Base-by-base conservation (phyloP, 805 yeast species). In the Torulaspora gathmanii region DNA sequence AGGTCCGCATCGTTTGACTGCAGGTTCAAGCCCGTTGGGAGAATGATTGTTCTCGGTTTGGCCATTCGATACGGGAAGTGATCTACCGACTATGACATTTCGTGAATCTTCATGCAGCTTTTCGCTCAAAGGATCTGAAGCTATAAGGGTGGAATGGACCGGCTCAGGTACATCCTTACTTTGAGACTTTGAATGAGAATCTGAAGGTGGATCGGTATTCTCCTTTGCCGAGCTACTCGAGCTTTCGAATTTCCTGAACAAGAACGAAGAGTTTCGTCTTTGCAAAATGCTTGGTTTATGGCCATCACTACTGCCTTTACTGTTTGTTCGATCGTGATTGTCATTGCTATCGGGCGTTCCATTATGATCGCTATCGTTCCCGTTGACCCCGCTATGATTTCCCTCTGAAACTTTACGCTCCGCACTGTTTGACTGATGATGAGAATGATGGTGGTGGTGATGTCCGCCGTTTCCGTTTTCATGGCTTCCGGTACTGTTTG, bases 31-130 rank as follows among this genome's bases (percentile, higher is more conserved):
- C 16, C 27, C 38, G n/a, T 34, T 19, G 11, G 34, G 27, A 10
- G 37, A 27, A 4, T 37, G 41, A 27, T 34, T 22, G 15, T 19
- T 17, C 15, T 40, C 50, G 15, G 31, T 12, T 28, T 27, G 34
- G 11, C 25, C 40, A 9, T 23, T 40, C 11, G 22, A 36, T 10
- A n/a, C 20, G 11, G 34, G 25, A n/a, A 34, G 40, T n/a, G 53
- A 50, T 39, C 67, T 54, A 9, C 67, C 67, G 3, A 63, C 65
- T 31, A 63, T 50, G 20, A 60, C 52, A n/a, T 49, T 50, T 31
- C 54, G 52, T 30, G 57, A 54, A 33, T 52, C 55, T 22, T 56
- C 61, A 49, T 61, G 65, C 19, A 61, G 44, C 45, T 58, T 61
- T 44, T 60, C 65, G 5, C 59, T 58, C 2, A 53, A 44, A 16